Conservation (phyloP, 2,329 filamentous ascomycete genomes). For the Aspergillus ibericus region DNA sequence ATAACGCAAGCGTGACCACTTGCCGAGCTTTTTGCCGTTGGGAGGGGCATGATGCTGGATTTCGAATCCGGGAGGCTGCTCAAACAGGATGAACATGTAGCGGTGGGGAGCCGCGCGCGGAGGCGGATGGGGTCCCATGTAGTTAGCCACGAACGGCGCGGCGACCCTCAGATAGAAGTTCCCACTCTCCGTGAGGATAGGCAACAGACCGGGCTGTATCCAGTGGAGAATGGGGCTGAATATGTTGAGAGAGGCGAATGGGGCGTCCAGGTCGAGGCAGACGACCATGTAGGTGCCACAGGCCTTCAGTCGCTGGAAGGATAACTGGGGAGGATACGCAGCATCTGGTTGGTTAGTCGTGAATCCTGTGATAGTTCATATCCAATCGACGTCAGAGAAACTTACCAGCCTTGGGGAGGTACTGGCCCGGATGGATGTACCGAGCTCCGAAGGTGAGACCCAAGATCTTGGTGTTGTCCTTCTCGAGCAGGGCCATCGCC, state of each 20-base stretch:
- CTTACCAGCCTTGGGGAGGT: background rate
- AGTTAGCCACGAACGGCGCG: conserved; percentile 32
- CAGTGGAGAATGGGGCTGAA: background rate
- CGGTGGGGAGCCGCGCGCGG: conserved; percentile 49
- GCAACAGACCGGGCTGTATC: background rate
- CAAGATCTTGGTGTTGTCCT: background rate
- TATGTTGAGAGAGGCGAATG: background rate
- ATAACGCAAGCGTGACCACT: conserved; percentile 43
- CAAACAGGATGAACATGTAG: conserved; percentile 52
- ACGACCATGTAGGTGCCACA: background rate
- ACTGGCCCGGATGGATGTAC: background rate
- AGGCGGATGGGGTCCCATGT: conserved; percentile 51
- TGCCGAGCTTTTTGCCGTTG: conserved; percentile 38
- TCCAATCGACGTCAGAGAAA: too few species aligned
- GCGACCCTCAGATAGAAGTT: background rate
- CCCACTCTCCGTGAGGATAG: background rate
- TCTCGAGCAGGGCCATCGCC: background rate
- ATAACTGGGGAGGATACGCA: background rate
- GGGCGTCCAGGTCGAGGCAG: background rate
- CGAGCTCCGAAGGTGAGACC: background rate
- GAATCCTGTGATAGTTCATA: fast-evolving
- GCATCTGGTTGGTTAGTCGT: background rate
- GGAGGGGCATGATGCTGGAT: conserved; percentile 34
- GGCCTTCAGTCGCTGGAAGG: background rate
- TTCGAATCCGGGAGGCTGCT: conserved; percentile 47